Base-by-base conservation (phyloP, 2,329 filamentous ascomycete species). In the Coleophoma crateriformis region DNA sequence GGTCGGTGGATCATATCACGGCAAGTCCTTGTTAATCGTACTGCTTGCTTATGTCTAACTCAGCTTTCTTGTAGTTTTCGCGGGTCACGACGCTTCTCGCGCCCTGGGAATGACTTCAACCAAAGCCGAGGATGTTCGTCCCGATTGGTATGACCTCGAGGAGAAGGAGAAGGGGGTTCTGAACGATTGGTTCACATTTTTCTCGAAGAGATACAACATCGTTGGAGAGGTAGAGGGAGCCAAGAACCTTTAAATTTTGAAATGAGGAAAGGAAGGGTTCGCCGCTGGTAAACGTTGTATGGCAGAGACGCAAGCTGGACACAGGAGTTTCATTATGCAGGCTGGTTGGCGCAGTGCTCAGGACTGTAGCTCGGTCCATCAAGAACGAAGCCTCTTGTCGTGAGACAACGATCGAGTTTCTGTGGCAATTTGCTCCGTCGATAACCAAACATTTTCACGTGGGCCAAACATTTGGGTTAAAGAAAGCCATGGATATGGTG, bases 191-290 rank as follows among this genome's bases (percentile, higher is more conserved):
- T 82, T 86, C 55, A 95, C 87, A 2, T 99, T 95, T 71, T 99
- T 99, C 71, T 89, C 87, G 58, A 99, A 97, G 75, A 79, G 94
- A 50, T 99, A 99, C 73, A 97, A 96, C 62, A 80, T 97, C 46
- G 83, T 95, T 43, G 90, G 89, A 13, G 67, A 75, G 49, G 81
- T 87, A 14, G 71, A 77, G 52, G 80, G 79, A 34, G 80, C 81
- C 27, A 82, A 76, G 27, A 84, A 84, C 61, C 69, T 71, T n/a
- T 44, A 32, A 27, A 33, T 4, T 7, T 14, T 11, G 27, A 44
- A 41, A 22, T 15, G 17, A 20, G 39, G 17, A 11, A 41, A 20
- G 15, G 7, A 22, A 20, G 39, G 39, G 39, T 20, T 41, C 17
- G 6, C 14, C 17, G n/a, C 12, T 22, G 5, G 17, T 17, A 7